phyloP scores from a whole-genome alignment of 225 moss, liverwort and hornwort genomes.

The Marchantia polymorpha region DNA sequence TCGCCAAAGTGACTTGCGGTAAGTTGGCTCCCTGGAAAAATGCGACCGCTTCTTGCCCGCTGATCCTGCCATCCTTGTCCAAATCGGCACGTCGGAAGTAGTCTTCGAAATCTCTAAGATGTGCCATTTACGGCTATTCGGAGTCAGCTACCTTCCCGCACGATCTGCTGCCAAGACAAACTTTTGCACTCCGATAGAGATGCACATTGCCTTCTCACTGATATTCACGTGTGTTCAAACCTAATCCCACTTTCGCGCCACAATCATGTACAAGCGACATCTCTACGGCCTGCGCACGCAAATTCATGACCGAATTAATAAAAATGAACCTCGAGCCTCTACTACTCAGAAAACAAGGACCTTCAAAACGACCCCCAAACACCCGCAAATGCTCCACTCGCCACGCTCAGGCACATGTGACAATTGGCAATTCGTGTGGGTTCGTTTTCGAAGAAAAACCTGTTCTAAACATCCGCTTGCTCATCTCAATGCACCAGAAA shows the following conservation, averaged over 20 bases:
- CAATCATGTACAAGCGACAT: slow-evolving; percentile 13
- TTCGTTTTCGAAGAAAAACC: background rate
- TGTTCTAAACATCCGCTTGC: background rate
- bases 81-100: slow-evolving; percentile 89
- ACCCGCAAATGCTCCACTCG: background rate
- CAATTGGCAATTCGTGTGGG: background rate
- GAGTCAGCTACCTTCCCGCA: background rate
- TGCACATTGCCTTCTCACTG: slow-evolving; percentile 14
- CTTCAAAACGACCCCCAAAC: background rate
- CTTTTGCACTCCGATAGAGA: background rate
- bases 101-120: slow-evolving; percentile 70
- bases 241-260: slow-evolving; percentile 16
- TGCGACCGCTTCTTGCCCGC: slow-evolving; percentile 81
- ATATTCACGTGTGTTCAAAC: slow-evolving; percentile 1
- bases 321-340: background rate
- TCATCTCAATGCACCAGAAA: background rate
- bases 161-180: background rate
- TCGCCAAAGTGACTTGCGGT: slow-evolving; percentile 87
- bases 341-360: background rate
- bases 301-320: slow-evolving; percentile 11
- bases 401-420: background rate
- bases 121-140: slow-evolving; percentile 50
- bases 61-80: slow-evolving; percentile 82
- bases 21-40: slow-evolving; percentile 93
- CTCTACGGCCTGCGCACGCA: slow-evolving; percentile 2